These are phyloP conservation scores for Moesziomyces globuligerus DNA, from an alignment of 1,284 basidiomycete genomes.

Conservation along the genomic window DNA sequence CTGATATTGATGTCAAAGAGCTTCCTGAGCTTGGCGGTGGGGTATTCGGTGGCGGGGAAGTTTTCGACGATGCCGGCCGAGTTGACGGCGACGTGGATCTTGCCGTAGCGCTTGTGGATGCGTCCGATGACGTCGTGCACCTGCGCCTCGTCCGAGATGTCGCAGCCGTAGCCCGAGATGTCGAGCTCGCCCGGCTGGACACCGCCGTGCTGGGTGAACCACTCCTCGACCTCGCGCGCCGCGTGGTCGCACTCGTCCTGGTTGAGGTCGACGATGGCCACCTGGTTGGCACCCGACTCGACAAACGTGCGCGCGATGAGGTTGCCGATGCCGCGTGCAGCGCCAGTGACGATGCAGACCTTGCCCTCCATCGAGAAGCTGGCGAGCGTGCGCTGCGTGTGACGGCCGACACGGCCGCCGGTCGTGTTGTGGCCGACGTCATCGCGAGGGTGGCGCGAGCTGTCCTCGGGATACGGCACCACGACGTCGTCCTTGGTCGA, in stretches of 20 bases:
- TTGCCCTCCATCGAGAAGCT: slow-evolving; percentile 69
- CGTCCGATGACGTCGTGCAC: slow-evolving; percentile 43
- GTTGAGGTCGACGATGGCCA: slow-evolving; percentile 87
- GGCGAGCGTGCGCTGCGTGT: slow-evolving; percentile 55
- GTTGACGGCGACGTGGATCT: slow-evolving; percentile 73
- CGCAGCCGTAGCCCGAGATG: slow-evolving; percentile 82
- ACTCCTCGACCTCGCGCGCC: slow-evolving; percentile 77
- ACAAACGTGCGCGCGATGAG: slow-evolving; percentile 77
- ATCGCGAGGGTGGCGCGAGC: slow-evolving; percentile 43
- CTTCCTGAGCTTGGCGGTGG: slow-evolving; percentile 70
- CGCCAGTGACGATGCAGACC: slow-evolving; percentile 94
- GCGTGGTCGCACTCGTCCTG: slow-evolving; percentile 77
- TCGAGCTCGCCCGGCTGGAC: slow-evolving; percentile 75
- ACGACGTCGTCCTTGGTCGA: slow-evolving; percentile 39
- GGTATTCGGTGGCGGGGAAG: slow-evolving; percentile 84
- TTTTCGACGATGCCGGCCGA: slow-evolving; percentile 85
- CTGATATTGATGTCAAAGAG: slow-evolving; percentile 94
- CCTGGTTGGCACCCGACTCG: slow-evolving; percentile 83
- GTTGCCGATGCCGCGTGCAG: slow-evolving; percentile 76
- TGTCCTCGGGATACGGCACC: slow-evolving; percentile 36
- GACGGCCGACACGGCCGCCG: slow-evolving; percentile 50
- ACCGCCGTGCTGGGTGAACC: slow-evolving; percentile 74
- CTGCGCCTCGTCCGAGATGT: slow-evolving; percentile 80
- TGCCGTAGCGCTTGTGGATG: slow-evolving; percentile 75
- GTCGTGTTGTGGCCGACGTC: slow-evolving; percentile 59